Conservation (phyloP, 495 filamentous ascomycete genomes). For the Corynascus novoguineensis region DNA sequence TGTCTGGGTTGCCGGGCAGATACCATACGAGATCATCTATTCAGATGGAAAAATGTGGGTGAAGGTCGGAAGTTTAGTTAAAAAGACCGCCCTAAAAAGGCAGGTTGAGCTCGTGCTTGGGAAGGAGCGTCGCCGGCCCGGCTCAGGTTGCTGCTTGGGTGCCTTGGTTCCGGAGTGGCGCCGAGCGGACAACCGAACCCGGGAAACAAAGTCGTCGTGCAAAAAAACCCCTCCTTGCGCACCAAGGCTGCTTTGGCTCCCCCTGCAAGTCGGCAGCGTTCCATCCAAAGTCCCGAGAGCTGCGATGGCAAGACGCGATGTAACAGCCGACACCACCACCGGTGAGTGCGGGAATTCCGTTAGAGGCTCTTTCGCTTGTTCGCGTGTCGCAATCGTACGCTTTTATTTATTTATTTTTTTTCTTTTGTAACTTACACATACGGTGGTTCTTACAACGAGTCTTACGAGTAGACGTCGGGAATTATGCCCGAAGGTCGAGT, state of each 20-base stretch:
- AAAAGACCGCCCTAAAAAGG: not conserved
- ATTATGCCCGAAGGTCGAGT: no score
- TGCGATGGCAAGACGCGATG: conserved; percentile 33
- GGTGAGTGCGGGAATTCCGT: conserved; percentile 5
- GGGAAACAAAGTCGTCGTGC: not conserved
- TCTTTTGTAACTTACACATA: not conserved
- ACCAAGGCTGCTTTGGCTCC: not conserved
- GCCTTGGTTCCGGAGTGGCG: conserved; percentile 9
- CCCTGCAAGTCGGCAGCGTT: conserved; percentile 19
- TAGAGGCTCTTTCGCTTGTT: conserved; percentile 6
- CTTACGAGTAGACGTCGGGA: no score
- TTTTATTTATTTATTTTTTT: not conserved
- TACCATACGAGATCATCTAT: not conserved
- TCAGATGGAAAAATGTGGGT: not conserved
- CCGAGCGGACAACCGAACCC: conserved; percentile 4
- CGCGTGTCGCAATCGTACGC: not conserved
- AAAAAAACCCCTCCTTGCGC: not conserved
- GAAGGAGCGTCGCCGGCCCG: conserved; percentile 6
- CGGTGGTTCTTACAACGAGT: no score
- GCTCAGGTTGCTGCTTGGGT: not conserved
- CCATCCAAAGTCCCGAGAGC: conserved; percentile 27
- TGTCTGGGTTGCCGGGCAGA: not conserved
- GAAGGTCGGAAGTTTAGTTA: not conserved
- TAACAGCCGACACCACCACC: conserved; percentile 20
- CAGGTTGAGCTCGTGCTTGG: not conserved